Conservation (phyloP, 257 asterid genomes). For the Ligustrum vulgare region DNA sequence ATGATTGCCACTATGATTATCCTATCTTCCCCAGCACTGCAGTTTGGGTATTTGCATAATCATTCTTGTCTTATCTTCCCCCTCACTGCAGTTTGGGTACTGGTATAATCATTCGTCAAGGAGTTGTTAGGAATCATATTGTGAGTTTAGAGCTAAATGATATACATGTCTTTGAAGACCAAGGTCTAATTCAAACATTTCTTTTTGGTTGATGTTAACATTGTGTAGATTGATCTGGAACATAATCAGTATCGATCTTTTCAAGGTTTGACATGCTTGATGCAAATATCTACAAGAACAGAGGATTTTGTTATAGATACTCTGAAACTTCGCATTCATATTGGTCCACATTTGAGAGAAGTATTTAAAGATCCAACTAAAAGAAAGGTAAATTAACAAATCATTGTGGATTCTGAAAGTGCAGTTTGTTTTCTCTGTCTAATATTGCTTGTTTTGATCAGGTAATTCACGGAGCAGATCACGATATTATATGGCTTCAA, state of each 20-base stretch:
- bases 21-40: background rate
- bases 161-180: background rate
- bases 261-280: constrained; percentile 96
- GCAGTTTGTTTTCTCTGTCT: constrained; percentile 15
- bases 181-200: background rate
- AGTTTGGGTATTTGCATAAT: background rate
- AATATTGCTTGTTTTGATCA: constrained; percentile 34
- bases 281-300: constrained; percentile 96
- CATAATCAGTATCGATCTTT: constrained; percentile 96
- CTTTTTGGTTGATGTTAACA: constrained; percentile 18
- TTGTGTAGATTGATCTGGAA: constrained; percentile 89
- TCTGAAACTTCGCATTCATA: constrained; percentile 79
- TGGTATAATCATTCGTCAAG: background rate
- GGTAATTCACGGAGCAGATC: constrained; percentile 99
- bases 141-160: background rate
- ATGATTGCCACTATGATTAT: background rate
- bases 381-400: constrained; percentile 58
- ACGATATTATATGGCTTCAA: constrained; percentile 92
- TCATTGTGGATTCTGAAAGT: constrained; percentile 20
- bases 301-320: constrained; percentile 96
- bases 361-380: constrained; percentile 85
- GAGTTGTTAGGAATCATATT: background rate
- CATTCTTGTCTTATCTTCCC: background rate
- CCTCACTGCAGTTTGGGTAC: background rate
- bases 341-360: constrained; percentile 92